phyloP scores from a whole-genome alignment of 352 stramenopile genomes.

The Thraustotheca clavata region DNA sequence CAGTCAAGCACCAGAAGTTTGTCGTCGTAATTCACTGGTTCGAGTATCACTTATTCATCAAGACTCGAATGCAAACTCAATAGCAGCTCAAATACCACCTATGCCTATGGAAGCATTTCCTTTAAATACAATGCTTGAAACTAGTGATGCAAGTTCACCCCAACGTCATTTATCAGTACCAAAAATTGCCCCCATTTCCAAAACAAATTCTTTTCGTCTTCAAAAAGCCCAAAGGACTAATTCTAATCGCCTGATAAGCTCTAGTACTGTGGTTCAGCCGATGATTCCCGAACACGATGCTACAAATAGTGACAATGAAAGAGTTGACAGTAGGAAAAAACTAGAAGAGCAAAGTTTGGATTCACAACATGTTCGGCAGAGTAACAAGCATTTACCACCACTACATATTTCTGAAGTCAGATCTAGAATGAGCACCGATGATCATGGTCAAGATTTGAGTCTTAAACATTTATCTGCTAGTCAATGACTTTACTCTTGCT shows the following conservation, averaged over 20 bases:
- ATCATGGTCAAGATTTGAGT: too few species aligned
- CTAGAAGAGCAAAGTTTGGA: too few species aligned
- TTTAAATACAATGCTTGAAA: neutral
- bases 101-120: neutral
- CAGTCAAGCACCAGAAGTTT: neutral
- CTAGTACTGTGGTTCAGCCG: neutral
- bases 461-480: too few species aligned
- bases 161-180: neutral
- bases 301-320: neutral
- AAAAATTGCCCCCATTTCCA: neutral
- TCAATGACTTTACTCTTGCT: too few species aligned
- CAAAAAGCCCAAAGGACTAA: neutral
- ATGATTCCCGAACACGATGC: neutral
- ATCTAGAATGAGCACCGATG: too few species aligned
- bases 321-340: too few species aligned
- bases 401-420: too few species aligned
- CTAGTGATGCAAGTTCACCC: neutral
- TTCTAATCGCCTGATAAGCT: neutral
- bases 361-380: too few species aligned
- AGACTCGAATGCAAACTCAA: neutral
- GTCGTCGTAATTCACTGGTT: constrained; percentile 6
- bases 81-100: neutral
- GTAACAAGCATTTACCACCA: too few species aligned
- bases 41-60: neutral
- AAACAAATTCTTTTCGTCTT: neutral